Conservation (phyloP, 2,329 filamentous ascomycete species). For the Pyrenophora teres region DNA sequence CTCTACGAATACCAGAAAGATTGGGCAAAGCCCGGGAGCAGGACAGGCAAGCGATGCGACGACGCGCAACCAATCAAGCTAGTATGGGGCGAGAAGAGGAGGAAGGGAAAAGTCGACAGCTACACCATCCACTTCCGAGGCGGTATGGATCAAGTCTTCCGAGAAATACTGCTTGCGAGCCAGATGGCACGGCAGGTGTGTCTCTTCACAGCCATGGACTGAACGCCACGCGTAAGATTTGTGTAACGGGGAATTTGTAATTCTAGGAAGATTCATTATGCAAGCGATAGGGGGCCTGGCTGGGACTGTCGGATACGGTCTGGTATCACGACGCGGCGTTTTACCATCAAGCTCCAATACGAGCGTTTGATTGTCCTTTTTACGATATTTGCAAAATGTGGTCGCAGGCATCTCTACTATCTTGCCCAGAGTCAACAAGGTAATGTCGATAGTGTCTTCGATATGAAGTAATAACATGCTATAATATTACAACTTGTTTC, state of each 20-base stretch:
- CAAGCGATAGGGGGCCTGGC: conserved; percentile 12
- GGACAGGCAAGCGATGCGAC: conserved; percentile 44
- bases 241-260: conserved; percentile 1
- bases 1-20: conserved; percentile 44
- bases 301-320: conserved; percentile 10
- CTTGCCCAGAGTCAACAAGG: neutral
- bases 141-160: conserved; percentile 46
- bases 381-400: neutral
- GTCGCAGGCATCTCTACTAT: conserved; percentile 5
- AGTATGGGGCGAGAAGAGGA: conserved; percentile 46
- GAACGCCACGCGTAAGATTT: neutral
- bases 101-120: conserved; percentile 44
- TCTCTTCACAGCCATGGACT: conserved; percentile 45
- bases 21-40: conserved; percentile 43
- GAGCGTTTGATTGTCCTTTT: conserved; percentile 1
- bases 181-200: conserved; percentile 47
- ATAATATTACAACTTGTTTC: neutral
- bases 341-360: neutral
- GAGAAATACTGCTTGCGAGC: conserved; percentile 44
- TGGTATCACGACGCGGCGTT: conserved; percentile 21
- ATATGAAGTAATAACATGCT: too few relatives aligned
- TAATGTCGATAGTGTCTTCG: neutral
- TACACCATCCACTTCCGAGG: conserved; percentile 47
- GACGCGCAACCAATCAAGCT: conserved; percentile 37
- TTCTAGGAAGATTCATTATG: conserved; percentile 14